phyloP scores from a whole-genome alignment of 352 stramenopile genomes.

The Pythium periplocum region DNA sequence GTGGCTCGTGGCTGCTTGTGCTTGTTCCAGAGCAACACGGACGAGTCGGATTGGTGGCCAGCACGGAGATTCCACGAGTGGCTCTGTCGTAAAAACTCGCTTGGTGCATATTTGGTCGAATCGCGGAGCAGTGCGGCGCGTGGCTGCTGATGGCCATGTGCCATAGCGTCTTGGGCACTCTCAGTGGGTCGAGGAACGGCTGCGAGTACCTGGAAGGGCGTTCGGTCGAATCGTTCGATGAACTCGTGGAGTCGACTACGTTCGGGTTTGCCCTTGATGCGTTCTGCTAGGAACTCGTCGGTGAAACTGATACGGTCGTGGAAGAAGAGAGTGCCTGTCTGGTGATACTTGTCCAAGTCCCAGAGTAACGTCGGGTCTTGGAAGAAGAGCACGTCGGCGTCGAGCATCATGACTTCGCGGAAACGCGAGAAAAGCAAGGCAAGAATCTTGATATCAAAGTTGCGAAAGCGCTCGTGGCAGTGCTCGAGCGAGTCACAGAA shows the following conservation, averaged over 20 bases:
- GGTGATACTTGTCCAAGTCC: conserved; percentile 40
- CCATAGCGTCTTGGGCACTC: background rate
- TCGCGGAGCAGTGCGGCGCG: conserved; percentile 19
- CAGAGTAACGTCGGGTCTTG: conserved; percentile 49
- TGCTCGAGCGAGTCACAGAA: conserved; percentile 42
- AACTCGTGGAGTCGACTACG: conserved; percentile 41
- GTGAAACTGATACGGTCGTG: conserved; percentile 48
- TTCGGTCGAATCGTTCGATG: conserved; percentile 47
- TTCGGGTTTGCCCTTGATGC: conserved; percentile 16
- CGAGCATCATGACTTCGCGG: conserved; percentile 66
- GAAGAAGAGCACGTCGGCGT: conserved; percentile 69
- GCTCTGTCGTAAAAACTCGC: conserved; percentile 43
- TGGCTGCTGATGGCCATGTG: conserved; percentile 14
- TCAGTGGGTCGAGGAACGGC: conserved; percentile 22
- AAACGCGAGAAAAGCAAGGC: conserved; percentile 60
- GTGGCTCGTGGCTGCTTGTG: conserved; percentile 56
- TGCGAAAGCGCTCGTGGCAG: conserved; percentile 46
- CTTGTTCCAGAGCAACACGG: conserved; percentile 73
- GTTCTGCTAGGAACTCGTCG: conserved; percentile 38
- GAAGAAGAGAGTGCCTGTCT: conserved; percentile 65
- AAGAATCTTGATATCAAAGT: conserved; percentile 66
- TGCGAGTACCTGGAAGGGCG: conserved; percentile 28
- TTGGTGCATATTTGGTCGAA: conserved; percentile 27
- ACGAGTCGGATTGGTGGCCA: conserved; percentile 73
- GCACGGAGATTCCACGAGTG: conserved; percentile 61